Evolutionary conservation across 176 grass and related monocot species (phyloP), one percentile per base, ranked within the genome.

Genomic region (Paspalum vaginatum): DNA sequence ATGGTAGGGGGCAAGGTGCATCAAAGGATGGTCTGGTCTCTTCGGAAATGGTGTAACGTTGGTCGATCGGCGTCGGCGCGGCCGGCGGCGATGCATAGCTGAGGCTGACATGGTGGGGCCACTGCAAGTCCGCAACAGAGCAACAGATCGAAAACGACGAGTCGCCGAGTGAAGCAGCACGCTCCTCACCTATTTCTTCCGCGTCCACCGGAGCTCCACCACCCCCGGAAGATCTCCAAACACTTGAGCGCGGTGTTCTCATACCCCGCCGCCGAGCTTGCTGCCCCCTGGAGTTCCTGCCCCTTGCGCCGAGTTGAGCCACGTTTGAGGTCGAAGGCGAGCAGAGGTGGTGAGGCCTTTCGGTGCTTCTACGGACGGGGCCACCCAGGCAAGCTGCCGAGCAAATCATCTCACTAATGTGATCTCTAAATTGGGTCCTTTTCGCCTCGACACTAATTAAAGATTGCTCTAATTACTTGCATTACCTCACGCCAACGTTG

Each of bases 181-280:
- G n/a, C n/a, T n/a, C 57, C 61, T 84, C 65, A 85, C 74, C 83
- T 44, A 16, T 6, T 12, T 16, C 15, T 18, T n/a, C n/a, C n/a
- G 8, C 22, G 2, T 14, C 39, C 9, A 15, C 32, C 16, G 24
- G 14, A 41, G 24, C 25, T 21, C 53, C 43, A 4, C 53, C 43
- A 4, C 53, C 8, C 2, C 13, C 8, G 9, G 37, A n/a, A n/a
- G n/a, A 9, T 16, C 46, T 42, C 82, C 65, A 38, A 4, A 5
- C 9, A 24, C 13, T 8, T 1, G 66, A 6, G 11, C 56, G 18
- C 55, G 5, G 6, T 15, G 9, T 5, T 18, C 47, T 41, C 20
- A 51, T 7, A 10, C 1, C 5, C 69, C 16, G 27, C 32, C 41
- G 76, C 4, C 55, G 26, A 70, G 15, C 18, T 15, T 57, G 44